Evolutionary conservation across 2,329 filamentous ascomycete species (phyloP), one percentile per base, ranked within the genome.

Genomic region (Penicillium sp.): DNA sequence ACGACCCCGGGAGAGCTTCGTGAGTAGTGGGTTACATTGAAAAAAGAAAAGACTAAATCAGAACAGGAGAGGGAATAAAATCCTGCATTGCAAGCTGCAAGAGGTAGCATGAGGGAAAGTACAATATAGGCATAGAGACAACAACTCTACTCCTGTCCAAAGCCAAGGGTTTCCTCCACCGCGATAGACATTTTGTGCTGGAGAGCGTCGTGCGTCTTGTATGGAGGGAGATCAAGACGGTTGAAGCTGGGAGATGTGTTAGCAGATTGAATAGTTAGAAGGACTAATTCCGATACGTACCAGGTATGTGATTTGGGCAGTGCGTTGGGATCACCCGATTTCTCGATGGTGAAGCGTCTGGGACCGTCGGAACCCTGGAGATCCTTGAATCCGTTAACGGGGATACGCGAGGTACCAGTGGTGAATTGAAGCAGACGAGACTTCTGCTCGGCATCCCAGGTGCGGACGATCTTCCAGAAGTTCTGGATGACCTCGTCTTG

Each of bases 301-400:
- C 94, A 99, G 65, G 94, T 99, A 73, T 99, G 94, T 56, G 92
- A 94, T 78, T 99, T 99, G 31, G 94, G 94, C 70, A 99, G 74
- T 66, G 97, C 96, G 57, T 82, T 86, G 48, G 92, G 81, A 71
- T 97, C 94, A 54, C 94, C 94, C 36, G 92, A 91, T 79, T 97
- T 97, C 75, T 99, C 94, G 74, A 99, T 97, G 1, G 94, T 99
- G 69, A 99, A 99, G 59, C 94, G 82, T 75, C 94, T 84, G 9
- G 94, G 94, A 3, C 94, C 94, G 72, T 99, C 94, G 64, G 92
- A 96, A 39, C 94, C 94, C 75, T 99, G 94, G 48, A 99, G 80
- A 81, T 99, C 94, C 79, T 99, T 99, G 84, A 99, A 99, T 7
- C 94, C 94, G 74, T 99, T 99, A 77, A 99, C 94, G 1, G 94